Evolutionary conservation across 768 basidiomycete genomes (phyloP).

Genomic region (Mycena albidolilacea): DNA sequence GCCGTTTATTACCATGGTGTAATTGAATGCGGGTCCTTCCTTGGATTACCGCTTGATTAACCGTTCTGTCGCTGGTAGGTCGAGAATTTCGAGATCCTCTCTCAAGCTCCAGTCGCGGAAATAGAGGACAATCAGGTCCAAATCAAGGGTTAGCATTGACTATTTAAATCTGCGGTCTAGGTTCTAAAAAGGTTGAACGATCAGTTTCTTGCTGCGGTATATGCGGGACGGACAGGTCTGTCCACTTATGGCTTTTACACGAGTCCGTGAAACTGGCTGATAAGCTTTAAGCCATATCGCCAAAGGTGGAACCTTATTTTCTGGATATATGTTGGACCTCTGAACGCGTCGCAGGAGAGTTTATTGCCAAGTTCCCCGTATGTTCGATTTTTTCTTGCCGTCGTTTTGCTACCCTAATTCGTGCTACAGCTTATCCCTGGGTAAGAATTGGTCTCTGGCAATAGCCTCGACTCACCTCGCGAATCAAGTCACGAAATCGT

Average conservation of each 20-base stretch:
- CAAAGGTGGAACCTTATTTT: constrained; percentile 25
- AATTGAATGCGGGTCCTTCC: constrained; percentile 16
- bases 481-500: constrained; percentile 55
- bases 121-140: constrained; percentile 70
- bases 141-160: constrained; percentile 65
- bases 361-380: constrained; percentile 80
- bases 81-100: constrained; percentile 64
- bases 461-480: neutral
- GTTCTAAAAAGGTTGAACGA: constrained; percentile 54
- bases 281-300: constrained; percentile 35
- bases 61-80: constrained; percentile 17
- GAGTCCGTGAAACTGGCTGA: neutral
- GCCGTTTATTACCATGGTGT: constrained; percentile 66
- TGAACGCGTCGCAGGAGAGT: constrained; percentile 64
- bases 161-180: neutral
- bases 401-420: neutral
- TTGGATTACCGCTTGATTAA: constrained; percentile 45
- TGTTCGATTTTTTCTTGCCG: constrained; percentile 39
- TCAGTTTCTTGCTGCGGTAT: constrained; percentile 49
- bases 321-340: neutral
- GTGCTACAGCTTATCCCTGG: constrained; percentile 54
- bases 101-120: constrained; percentile 62
- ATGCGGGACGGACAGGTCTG: constrained; percentile 79
- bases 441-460: neutral
- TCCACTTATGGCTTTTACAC: constrained; percentile 35